Conservation (phyloP, 805 yeast genomes). For the Priceomyces haplophilus region DNA sequence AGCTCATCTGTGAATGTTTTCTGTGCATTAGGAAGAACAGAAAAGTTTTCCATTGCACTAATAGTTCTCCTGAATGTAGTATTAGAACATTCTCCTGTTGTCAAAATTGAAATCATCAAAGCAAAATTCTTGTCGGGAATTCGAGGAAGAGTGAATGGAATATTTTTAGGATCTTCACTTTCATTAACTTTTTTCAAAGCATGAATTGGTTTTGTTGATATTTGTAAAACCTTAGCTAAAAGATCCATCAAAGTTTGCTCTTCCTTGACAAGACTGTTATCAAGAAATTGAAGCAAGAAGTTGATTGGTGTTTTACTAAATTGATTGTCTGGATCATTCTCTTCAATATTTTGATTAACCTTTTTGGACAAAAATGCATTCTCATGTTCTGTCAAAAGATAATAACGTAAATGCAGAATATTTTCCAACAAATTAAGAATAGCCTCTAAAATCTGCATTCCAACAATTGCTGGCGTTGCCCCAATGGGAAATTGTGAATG, state of each 20-base stretch:
- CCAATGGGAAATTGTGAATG: slow-evolving; percentile 49
- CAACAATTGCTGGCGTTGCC: slow-evolving; percentile 66
- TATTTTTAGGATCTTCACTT: slow-evolving; percentile 15
- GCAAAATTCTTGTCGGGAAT: slow-evolving; percentile 63
- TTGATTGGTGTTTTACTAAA: slow-evolving; percentile 70
- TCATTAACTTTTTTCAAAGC: slow-evolving; percentile 47
- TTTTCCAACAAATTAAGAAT: slow-evolving; percentile 67
- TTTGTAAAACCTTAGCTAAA: slow-evolving; percentile 69
- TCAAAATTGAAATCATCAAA: slow-evolving; percentile 61
- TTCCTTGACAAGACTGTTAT: slow-evolving; percentile 60
- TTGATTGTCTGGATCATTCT: slow-evolving; percentile 31
- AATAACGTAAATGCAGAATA: slow-evolving; percentile 65
- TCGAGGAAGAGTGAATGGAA: slow-evolving; percentile 49
- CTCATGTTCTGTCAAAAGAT: slow-evolving; percentile 74
- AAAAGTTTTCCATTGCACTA: slow-evolving; percentile 73
- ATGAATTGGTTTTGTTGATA: slow-evolving; percentile 70
- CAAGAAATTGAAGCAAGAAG: slow-evolving; percentile 58
- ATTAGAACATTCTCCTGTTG: slow-evolving; percentile 80
- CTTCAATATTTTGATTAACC: slow-evolving; percentile 28
- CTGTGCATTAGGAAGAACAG: slow-evolving; percentile 58
- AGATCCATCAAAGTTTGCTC: slow-evolving; percentile 76
- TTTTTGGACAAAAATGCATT: slow-evolving; percentile 37
- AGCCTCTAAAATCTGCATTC: slow-evolving; percentile 74
- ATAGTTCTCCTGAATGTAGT: slow-evolving; percentile 81
- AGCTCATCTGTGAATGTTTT: slow-evolving; percentile 65